Evolutionary conservation across 176 grass and related monocot species (phyloP), one percentile per base, ranked within the genome.

Genomic region (Carex scoparia): DNA sequence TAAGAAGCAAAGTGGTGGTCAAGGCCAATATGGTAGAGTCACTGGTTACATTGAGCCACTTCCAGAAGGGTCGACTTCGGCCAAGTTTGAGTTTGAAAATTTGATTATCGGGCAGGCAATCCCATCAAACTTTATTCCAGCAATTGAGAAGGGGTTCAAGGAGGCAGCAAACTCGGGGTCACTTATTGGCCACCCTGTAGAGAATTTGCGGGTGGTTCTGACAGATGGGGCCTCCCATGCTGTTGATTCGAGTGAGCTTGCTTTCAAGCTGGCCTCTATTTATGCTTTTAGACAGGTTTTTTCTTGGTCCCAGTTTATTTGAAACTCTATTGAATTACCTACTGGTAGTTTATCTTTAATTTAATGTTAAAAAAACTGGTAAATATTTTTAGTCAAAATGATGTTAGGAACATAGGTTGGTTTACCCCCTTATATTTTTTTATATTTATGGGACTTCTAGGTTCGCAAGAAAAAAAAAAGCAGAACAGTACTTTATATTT

Each of bases 21-120:
- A 98, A 89, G 96, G 96, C 89, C 96, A 98, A 90, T 98, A 94
- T 86, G 96, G 96, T 70, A 93, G 96, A 83, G 96, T 98, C 87
- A 90, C 88, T 84, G 93, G 93, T 90, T 98, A 98, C 46, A 88
- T 98, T 59, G 96, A 98, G 79, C 96, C 96, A 69, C 89, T 95
- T 89, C 96, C 91, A 46, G 76, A 89, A 88, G 91, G 67, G 49
- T 88, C 87, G 38, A 40, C 38, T 49, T 84, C 89, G 19, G 58
- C 83, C 78, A 98, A 98, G 87, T 95, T 98, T 65, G 93, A 95
- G 88, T 98, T 98, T 87, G 96, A 95, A 19, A 98, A 98, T 81
- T 84, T 90, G 81, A 89, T 98, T 75, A 95, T 95, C 35, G 96
- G 93, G 54, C 93, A 98, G 93, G 96, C 89, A 83, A 84, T 98